Conservation (phyloP, 805 yeast genomes). For the Candida sonorensis region DNA sequence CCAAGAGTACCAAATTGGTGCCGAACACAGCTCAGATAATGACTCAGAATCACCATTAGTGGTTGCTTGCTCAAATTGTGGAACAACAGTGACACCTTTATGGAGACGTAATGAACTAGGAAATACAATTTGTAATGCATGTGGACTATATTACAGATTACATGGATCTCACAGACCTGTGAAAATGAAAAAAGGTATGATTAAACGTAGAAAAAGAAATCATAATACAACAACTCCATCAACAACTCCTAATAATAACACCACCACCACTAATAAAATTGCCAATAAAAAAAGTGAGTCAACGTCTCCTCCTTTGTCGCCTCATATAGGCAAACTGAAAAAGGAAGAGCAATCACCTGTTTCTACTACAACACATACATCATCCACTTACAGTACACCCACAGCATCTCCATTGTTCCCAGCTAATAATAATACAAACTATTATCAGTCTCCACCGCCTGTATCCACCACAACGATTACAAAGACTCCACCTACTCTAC, state of each 20-base stretch:
- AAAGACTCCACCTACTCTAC: too few species aligned
- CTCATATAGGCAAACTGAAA: too few species aligned
- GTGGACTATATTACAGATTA: conserved; percentile 70
- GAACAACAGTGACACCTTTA: conserved; percentile 77
- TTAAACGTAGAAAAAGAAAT: conserved; percentile 62
- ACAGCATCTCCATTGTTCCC: too few species aligned
- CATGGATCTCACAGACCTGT: conserved; percentile 77
- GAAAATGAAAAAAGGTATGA: conserved; percentile 63
- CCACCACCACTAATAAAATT: not conserved
- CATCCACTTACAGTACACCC: too few species aligned
- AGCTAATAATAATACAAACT: too few species aligned
- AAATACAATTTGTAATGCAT: conserved; percentile 81
- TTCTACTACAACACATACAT: too few species aligned
- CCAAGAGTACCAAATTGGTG: not conserved
- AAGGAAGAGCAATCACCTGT: too few species aligned
- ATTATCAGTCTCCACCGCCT: too few species aligned
- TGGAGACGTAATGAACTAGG: conserved; percentile 84
- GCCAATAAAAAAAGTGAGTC: too few species aligned
- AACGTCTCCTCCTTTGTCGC: too few species aligned
- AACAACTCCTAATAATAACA: too few species aligned
- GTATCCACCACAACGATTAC: too few species aligned
- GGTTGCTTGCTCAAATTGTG: conserved; percentile 78
- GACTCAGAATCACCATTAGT: conserved; percentile 33
- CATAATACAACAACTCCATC: conserved; percentile 1
- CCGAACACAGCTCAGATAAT: conserved; percentile 13